Percentiles rank a stretch among this genome's conserved stretches.
These are phyloP conservation scores for Carex sylvatica DNA, from an alignment of 202 grass and related monocot genomes.

Conservation along the genomic window DNA sequence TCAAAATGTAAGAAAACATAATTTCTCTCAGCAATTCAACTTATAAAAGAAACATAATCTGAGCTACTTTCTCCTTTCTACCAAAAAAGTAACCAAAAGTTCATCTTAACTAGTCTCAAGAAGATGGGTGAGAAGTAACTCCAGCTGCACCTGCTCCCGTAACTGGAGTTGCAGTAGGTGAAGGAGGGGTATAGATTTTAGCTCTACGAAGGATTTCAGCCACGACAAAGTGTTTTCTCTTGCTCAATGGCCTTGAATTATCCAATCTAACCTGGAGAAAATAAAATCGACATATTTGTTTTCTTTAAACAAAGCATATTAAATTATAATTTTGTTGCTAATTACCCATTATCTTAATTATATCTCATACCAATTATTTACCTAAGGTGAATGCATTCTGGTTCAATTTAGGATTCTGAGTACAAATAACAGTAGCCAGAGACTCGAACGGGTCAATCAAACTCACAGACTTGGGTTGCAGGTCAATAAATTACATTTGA, in stretches of 20 bases:
- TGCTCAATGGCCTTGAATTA: slow-evolving; percentile 83
- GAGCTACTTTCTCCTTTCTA: background rate
- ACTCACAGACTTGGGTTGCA: too few relatives aligned
- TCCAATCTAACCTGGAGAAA: slow-evolving; percentile 68
- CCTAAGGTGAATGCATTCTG: background rate
- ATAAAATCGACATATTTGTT: background rate
- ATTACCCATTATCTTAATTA: background rate
- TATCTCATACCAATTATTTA: background rate
- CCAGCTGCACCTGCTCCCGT: background rate
- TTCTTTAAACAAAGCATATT: background rate
- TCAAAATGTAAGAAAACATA: background rate
- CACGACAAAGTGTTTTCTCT: slow-evolving; percentile 65
- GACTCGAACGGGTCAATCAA: background rate
- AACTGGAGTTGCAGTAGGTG: slow-evolving; percentile 25
- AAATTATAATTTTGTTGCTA: background rate
- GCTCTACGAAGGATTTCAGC: slow-evolving; percentile 80
- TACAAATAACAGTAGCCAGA: background rate
- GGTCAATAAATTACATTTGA: too few relatives aligned
- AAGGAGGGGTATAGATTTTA: slow-evolving; percentile 57
- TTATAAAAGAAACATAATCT: background rate
- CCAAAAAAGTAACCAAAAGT: background rate
- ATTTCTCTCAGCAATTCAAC: background rate
- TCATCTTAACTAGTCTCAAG: background rate
- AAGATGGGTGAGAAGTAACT: slow-evolving; percentile 24
- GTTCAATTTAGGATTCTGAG: background rate